Evolutionary conservation across 2,329 filamentous ascomycete species (phyloP), one percentile per base, ranked within the genome.

Genomic region (Aspergillus versicolor): DNA sequence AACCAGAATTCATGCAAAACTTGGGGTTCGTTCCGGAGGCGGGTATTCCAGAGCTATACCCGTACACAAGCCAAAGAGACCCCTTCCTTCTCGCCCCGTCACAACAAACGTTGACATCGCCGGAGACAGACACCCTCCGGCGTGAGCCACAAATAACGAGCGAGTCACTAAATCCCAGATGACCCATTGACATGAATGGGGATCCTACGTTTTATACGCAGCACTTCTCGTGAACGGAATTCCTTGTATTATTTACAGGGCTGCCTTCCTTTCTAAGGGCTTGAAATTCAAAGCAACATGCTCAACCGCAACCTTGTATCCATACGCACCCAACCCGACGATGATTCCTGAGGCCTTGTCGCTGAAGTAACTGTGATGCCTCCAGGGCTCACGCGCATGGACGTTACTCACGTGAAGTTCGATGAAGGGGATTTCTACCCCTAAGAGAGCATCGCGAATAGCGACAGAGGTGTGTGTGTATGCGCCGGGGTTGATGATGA

Each of bases 361-460:
- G 63, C 83, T 86, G 62, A 92, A 77, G 67, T 88, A 91, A 61
- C 87, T 90, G 61, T 88, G 85, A 63, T 85, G 82, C 52, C 89
- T 79, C 66, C 84, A 92, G 1, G 79, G 66, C 75, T 92, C 90
- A 8, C 90, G 74, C 30, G 84, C 82, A 71, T 92, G 88, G 2
- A 92, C 83, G 70, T 92, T 92, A 54, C 81, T 86, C 34, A 92
- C 82, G 70, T 92, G 89, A n/a, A 91, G 73, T 75, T 93, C 90
- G 46, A 92, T 78, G 65, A 92, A 92, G 0, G 89, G 89, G 21
- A 91, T 85, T 6, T 79, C 79, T 0, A 90, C 86, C 4, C 84
- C 88, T 0, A 86, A 71, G 24, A 92, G 74, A 0, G 90, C 89
- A 71, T 92, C 90, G n/a, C 90, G 80, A 57, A 92, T 80, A 0